Conservation (phyloP, 192 early-diverging fungal species). For the Coemansia sp. region DNA sequence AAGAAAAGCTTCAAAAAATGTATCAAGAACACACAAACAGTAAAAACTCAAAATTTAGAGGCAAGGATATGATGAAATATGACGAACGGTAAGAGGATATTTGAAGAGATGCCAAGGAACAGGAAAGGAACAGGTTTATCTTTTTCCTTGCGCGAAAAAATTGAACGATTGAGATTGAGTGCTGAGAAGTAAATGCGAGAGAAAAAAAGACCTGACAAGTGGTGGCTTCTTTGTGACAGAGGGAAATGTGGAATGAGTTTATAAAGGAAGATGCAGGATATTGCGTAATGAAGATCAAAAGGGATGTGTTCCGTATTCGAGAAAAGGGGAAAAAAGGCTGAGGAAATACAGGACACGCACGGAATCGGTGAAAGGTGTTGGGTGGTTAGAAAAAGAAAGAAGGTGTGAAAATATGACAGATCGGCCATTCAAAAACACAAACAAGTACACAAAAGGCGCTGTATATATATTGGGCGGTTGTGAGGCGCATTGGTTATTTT, state of each 20-base stretch:
- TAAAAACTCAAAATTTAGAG: not conserved
- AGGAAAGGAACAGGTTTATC: not conserved
- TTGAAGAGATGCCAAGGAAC: not conserved
- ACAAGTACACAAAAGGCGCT: not conserved
- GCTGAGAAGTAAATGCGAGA: not conserved
- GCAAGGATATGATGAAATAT: not conserved
- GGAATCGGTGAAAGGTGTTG: not conserved
- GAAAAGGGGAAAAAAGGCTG: not conserved
- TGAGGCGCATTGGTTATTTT: not conserved
- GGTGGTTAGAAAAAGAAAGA: not conserved
- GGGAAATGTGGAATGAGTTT: not conserved
- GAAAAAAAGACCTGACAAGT: not conserved
- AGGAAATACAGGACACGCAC: not conserved
- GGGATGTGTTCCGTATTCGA: not conserved
- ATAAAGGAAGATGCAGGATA: constrained; percentile 3
- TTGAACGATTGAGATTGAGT: not conserved
- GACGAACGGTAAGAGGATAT: not conserved
- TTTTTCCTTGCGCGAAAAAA: not conserved
- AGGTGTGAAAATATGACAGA: constrained; percentile 1
- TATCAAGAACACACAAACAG: too few species aligned
- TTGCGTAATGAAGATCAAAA: constrained; percentile 12
- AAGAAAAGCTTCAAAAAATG: not conserved
- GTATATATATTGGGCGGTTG: not conserved
- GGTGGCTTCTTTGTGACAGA: not conserved
- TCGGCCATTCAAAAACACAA: not conserved